Percentiles rank a stretch among this genome's conserved stretches.
phyloP scores from a whole-genome alignment of 1,284 basidiomycete species.

The Rhodotorula sp. region DNA sequence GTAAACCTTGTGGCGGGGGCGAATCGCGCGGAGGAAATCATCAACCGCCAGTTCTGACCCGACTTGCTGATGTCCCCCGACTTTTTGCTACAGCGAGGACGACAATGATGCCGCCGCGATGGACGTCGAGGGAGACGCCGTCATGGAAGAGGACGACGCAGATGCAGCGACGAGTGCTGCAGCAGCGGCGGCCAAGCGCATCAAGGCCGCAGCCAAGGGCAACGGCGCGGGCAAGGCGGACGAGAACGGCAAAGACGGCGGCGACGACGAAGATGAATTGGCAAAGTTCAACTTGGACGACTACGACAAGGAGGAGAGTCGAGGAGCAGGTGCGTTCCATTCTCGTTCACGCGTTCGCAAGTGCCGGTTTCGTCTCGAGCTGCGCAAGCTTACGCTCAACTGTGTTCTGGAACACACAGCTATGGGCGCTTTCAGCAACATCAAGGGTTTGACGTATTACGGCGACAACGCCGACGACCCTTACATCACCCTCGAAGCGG shows the following conservation, averaged over 20 bases:
- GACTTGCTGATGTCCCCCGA: not conserved
- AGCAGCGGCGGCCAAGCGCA: constrained; percentile 31
- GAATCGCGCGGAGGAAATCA: too few relatives aligned
- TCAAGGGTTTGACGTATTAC: constrained; percentile 92
- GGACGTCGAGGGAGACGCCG: constrained; percentile 39
- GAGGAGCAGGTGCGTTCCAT: constrained; percentile 56
- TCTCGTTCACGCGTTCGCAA: not conserved
- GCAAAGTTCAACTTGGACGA: constrained; percentile 87
- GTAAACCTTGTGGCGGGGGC: not conserved
- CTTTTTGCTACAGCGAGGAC: constrained; percentile 13
- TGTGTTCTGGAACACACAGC: constrained; percentile 51
- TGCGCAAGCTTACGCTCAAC: not conserved
- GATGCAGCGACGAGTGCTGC: constrained; percentile 55
- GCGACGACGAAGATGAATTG: constrained; percentile 63
- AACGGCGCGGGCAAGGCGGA: constrained; percentile 21
- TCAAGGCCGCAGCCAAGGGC: constrained; percentile 53
- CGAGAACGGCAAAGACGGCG: constrained; percentile 52
- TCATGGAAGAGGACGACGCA: constrained; percentile 63
- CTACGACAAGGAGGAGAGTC: constrained; percentile 80
- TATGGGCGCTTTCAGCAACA: constrained; percentile 87
- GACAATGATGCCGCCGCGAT: constrained; percentile 11
- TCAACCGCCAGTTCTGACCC: not conserved
- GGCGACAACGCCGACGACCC: constrained; percentile 91
- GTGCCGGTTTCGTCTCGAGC: not conserved
- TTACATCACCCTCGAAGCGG: constrained; percentile 93